A percentile compares a stretch with the other conserved stretches of the same genome.
Conservation (phyloP, 352 stramenopile genomes). For the Pythium sukuiense region DNA sequence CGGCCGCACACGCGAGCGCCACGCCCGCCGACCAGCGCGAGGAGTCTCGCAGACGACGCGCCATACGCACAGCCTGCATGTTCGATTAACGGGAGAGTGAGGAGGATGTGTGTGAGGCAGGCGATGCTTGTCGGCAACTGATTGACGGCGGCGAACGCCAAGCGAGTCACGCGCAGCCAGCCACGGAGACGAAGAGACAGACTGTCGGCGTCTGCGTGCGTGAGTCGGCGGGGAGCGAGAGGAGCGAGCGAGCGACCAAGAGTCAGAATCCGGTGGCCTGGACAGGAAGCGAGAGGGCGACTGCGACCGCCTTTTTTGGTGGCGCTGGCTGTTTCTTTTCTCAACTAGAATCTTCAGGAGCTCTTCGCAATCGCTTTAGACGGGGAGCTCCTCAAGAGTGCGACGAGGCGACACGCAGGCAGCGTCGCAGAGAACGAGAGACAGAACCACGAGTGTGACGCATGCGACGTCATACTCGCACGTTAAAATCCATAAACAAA, state of each 20-base stretch:
- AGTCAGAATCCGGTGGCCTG: neutral
- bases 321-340: neutral
- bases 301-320: too few relatives aligned
- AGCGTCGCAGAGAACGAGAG: neutral
- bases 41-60: neutral
- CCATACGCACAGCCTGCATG: neutral
- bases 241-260: neutral
- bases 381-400: neutral
- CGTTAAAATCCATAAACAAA: neutral
- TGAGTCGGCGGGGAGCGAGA: neutral
- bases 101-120: neutral
- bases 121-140: neutral
- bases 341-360: neutral
- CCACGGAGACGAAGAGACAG: neutral
- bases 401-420: conserved; percentile 1
- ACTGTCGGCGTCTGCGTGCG: neutral
- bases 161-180: neutral
- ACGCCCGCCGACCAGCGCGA: neutral
- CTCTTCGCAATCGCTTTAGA: conserved; percentile 5
- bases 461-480: neutral
- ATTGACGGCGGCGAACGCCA: neutral
- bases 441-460: neutral
- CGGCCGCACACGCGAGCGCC: neutral
- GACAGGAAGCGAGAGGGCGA: neutral
- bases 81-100: too few relatives aligned